Evolutionary conservation across 805 yeast species (phyloP).

Genomic region (Yamadazyma olivae): DNA sequence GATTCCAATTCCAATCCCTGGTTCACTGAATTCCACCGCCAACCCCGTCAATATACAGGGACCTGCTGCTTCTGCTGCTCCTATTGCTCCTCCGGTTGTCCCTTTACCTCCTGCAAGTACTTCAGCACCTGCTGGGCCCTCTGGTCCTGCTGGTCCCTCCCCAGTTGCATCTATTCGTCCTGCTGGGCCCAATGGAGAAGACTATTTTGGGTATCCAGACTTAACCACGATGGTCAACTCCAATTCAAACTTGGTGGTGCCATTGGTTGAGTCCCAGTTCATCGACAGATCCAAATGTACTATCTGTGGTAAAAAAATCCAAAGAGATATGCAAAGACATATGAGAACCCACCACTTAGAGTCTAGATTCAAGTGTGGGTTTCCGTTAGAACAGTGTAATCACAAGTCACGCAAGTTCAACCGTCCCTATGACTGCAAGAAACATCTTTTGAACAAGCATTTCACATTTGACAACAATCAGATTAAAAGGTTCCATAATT

Average conservation of each 20-base stretch:
- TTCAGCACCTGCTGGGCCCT: background rate
- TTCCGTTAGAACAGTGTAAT: conserved; percentile 51
- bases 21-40: background rate
- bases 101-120: background rate
- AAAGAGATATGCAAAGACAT: conserved; percentile 62
- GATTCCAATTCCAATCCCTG: background rate
- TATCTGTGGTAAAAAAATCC: conserved; percentile 51
- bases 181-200: background rate
- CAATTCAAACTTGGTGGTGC: conserved; percentile 27
- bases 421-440: conserved; percentile 66
- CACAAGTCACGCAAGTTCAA: conserved; percentile 64
- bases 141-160: background rate
- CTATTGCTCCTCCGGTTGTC: background rate
- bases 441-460: conserved; percentile 60
- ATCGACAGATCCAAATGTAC: conserved; percentile 45
- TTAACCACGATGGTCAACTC: conserved; percentile 38
- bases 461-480: conserved; percentile 50
- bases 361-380: conserved; percentile 56
- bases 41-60: background rate
- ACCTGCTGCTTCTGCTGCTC: background rate
- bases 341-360: conserved; percentile 58
- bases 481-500: conserved; percentile 44
- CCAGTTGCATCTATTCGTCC: background rate
- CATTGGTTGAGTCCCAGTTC: conserved; percentile 35
- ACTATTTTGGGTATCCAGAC: conserved; percentile 25